A percentile compares a stretch with the other conserved stretches of the same genome.
Conservation (phyloP, 2,329 filamentous ascomycete genomes). For the Fusarium chuoi region DNA sequence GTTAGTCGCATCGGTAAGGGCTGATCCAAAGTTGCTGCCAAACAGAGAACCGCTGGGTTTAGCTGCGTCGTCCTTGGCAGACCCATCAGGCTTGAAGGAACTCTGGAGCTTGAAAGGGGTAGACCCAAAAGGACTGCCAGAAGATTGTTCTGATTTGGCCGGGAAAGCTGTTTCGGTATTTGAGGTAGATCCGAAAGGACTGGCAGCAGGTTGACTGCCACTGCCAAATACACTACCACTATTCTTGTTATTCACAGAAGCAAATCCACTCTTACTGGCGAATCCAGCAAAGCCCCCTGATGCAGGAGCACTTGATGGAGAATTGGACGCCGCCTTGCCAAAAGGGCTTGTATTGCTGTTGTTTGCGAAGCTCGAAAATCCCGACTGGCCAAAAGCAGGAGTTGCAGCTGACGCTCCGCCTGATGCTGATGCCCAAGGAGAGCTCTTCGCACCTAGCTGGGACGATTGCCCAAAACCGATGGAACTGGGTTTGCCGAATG, state of each 20-base stretch:
- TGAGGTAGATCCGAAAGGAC: constrained; percentile 43
- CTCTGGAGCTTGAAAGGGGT: constrained; percentile 73
- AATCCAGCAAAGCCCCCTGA: constrained; percentile 65
- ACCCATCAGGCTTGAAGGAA: constrained; percentile 73
- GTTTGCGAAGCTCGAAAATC: constrained; percentile 57
- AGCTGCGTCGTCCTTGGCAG: constrained; percentile 67
- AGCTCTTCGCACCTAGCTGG: constrained; percentile 58
- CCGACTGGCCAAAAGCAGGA: constrained; percentile 66
- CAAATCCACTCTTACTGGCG: constrained; percentile 66
- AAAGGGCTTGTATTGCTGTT: constrained; percentile 52
- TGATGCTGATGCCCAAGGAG: constrained; percentile 61
- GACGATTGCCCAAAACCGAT: constrained; percentile 66
- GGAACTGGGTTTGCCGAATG: constrained; percentile 61
- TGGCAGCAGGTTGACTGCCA: constrained; percentile 50
- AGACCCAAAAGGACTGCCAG: constrained; percentile 57
- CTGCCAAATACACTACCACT: constrained; percentile 52
- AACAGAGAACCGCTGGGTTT: constrained; percentile 65
- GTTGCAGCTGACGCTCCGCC: constrained; percentile 37
- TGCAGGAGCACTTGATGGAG: constrained; percentile 46
- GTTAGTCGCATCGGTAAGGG: constrained; percentile 61
- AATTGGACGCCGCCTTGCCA: constrained; percentile 44
- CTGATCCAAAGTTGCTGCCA: constrained; percentile 68
- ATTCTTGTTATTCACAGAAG: constrained; percentile 54
- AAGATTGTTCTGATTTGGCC: constrained; percentile 43
- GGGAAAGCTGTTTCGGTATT: constrained; percentile 43